phyloP scores from a whole-genome alignment of 2,329 filamentous ascomycete genomes.

The Aspergillus alliaceus region DNA sequence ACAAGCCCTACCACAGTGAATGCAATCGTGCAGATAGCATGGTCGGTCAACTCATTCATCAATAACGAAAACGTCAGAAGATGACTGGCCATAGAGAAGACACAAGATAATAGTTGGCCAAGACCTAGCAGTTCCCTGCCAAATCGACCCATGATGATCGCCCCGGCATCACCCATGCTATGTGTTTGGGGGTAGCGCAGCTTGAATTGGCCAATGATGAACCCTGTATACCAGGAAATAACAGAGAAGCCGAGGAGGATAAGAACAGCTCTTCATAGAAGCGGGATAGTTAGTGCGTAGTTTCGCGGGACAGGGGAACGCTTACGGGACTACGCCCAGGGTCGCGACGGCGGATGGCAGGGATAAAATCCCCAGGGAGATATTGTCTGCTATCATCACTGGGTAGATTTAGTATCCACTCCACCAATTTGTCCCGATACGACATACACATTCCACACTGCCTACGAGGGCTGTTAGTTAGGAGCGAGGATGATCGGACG shows the following conservation, averaged over 20 bases:
- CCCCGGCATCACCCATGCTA: constrained; percentile 67
- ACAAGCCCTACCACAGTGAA: constrained; percentile 61
- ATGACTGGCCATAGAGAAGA: constrained; percentile 71
- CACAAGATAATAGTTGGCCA: constrained; percentile 62
- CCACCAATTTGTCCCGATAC: no score
- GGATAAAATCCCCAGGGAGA: constrained; percentile 58
- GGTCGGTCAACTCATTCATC: constrained; percentile 62
- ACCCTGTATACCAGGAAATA: constrained; percentile 61
- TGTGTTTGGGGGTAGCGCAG: constrained; percentile 58
- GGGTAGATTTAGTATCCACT: no score
- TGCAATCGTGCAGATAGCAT: constrained; percentile 62
- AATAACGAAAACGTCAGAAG: constrained; percentile 68
- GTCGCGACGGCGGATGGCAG: constrained; percentile 55
- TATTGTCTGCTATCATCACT: constrained; percentile 61
- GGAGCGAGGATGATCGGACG: no score
- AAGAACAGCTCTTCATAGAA: constrained; percentile 47
- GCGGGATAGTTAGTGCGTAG: no score
- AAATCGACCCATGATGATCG: constrained; percentile 59
- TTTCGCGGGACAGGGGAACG: no score
- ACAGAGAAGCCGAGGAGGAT: constrained; percentile 55
- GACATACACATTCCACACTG: constrained; percentile 38
- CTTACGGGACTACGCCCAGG: constrained; percentile 55
- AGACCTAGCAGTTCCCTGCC: constrained; percentile 63
- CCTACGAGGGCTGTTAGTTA: constrained; percentile 26
- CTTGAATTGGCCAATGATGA: constrained; percentile 60